Evolutionary conservation across 345 rosid species (phyloP), one percentile per base, ranked within the genome.

Genomic region (Boechera divaricarpa): DNA sequence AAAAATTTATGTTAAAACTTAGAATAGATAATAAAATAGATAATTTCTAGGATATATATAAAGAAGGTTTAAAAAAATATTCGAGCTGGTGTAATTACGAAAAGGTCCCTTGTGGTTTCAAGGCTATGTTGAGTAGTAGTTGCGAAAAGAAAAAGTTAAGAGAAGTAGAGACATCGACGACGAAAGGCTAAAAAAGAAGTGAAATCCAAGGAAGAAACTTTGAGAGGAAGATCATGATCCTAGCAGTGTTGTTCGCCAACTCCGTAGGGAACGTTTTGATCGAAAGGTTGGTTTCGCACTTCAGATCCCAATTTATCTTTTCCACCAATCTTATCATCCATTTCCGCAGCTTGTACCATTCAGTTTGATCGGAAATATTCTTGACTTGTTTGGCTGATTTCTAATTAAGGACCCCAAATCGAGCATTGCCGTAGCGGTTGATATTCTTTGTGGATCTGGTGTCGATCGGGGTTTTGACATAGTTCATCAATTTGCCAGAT

Each of bases 261-360:
- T 83, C 90, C 51, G 91, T 81, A 39, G 92, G 92, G 33, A 90
- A 90, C 82, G 89, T 90, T 51, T 76, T 88, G 11, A 84, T 88
- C 78, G 96, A 90, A 80, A 73, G 96, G 96, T 88, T 51, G 0
- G 72, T 38, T 21, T 38, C 10, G n/a, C 72, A 18, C 4, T 74
- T 39, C 44, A 77, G 72, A 81, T 64, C 56, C 56, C 32, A 0
- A 66, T 5, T 13, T 62, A 4, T 6, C 11, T 29, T 24, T 16
- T 21, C 15, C 13, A 8, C 10, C 29, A n/a, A 2, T 24, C 13
- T 28, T 16, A 2, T 29, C 61, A 2, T 69, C 55, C 35, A 59
- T 57, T 56, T 65, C 39, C 51, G 53, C 77, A 38, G 10, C 61
- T 57, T 58, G 51, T 47, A 4, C 48, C 5, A 8, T 12, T 28